Evolutionary conservation across 345 rosid genomes (phyloP).

Genomic region (Theobroma cacao): DNA sequence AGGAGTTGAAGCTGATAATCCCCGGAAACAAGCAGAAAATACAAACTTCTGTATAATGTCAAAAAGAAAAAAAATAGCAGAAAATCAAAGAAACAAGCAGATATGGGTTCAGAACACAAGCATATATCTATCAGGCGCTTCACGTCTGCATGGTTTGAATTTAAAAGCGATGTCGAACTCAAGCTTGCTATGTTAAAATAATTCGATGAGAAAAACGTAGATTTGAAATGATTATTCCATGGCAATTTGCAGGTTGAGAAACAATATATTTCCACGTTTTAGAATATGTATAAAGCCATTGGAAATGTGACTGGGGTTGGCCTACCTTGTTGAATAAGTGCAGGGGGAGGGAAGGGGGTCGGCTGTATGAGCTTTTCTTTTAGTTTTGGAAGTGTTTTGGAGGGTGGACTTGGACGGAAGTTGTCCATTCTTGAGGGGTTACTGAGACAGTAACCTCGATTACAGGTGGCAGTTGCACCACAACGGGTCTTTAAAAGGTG

Average conservation of each 20-base stretch:
- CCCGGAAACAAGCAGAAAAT: too few species aligned
- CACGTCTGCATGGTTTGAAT: not conserved
- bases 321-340: slow-evolving; percentile 17
- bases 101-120: not conserved
- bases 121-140: not conserved
- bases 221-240: not conserved
- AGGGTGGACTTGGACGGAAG: not conserved
- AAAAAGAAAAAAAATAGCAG: not conserved
- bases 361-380: not conserved
- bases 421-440: slow-evolving; percentile 13
- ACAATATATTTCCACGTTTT: not conserved
- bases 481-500: not conserved
- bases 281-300: not conserved
- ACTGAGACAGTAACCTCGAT: not conserved
- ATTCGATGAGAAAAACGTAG: not conserved
- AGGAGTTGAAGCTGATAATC: not conserved
- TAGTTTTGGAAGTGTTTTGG: not conserved
- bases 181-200: not conserved
- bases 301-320: not conserved
- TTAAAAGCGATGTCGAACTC: not conserved
- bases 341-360: not conserved
- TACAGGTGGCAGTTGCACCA: not conserved
- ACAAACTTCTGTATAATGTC: not conserved
- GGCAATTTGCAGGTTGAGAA: not conserved
- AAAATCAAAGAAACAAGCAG: not conserved